A percentile compares a stretch with the other conserved stretches of the same genome.
These are phyloP conservation scores for Euptelea pleiosperma DNA, from an alignment of 164 flowering plant genomes.

Conservation along the genomic window DNA sequence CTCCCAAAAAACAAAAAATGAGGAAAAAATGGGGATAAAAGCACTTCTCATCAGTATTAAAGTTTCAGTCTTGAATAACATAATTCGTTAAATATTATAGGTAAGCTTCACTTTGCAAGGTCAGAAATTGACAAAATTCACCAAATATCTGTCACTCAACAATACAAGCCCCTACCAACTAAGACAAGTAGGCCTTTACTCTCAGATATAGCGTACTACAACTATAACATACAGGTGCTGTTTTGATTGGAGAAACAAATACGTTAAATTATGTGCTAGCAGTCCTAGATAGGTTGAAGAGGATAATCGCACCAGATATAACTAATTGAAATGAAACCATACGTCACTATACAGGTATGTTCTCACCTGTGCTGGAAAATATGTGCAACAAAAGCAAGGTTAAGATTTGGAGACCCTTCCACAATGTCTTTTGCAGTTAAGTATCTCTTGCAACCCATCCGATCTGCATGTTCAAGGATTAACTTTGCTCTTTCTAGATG, in stretches of 20 bases:
- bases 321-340: not conserved
- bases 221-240: too few species aligned
- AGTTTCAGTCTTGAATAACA: too few species aligned
- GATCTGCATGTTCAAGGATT: slow-evolving; percentile 87
- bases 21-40: too few species aligned
- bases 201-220: too few species aligned
- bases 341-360: not conserved
- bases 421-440: slow-evolving; percentile 87
- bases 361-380: slow-evolving; percentile 88
- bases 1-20: too few species aligned
- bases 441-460: slow-evolving; percentile 91
- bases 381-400: slow-evolving; percentile 93
- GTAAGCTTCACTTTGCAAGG: too few species aligned
- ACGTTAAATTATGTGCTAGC: not conserved
- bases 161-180: too few species aligned
- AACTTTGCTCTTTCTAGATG: slow-evolving; percentile 64
- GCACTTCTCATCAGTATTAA: too few species aligned
- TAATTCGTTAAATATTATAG: too few species aligned
- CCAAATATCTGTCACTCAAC: too few species aligned
- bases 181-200: too few species aligned
- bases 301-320: not conserved
- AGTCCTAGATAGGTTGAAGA: not conserved
- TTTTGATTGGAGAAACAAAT: not conserved
- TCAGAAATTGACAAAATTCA: too few species aligned
- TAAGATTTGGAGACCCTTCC: slow-evolving; percentile 91